phyloP scores from a whole-genome alignment of 306 rosid species.

The Castanea crenata region DNA sequence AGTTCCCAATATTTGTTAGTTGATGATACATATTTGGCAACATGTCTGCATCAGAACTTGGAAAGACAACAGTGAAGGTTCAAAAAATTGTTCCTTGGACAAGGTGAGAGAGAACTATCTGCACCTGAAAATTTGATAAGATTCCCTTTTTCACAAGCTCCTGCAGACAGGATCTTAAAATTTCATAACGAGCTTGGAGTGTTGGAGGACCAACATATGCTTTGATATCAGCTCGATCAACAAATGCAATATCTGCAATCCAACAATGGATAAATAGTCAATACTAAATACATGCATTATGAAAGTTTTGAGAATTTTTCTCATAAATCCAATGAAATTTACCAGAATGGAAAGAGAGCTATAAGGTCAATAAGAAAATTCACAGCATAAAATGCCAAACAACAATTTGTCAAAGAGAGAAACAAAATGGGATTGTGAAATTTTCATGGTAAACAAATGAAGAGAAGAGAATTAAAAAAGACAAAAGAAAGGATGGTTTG shows the following conservation, averaged over 20 bases:
- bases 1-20: slow-evolving; percentile 26
- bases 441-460: background rate
- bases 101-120: slow-evolving; percentile 15
- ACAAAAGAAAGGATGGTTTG: background rate
- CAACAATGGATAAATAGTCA: slow-evolving; percentile 11
- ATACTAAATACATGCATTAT: background rate
- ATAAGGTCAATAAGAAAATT: background rate
- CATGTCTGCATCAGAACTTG: slow-evolving; percentile 3
- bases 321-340: background rate
- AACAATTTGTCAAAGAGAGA: background rate
- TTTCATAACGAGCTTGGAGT: slow-evolving; percentile 91
- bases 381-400: background rate
- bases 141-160: slow-evolving; percentile 75
- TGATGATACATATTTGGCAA: slow-evolving; percentile 19
- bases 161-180: slow-evolving; percentile 78
- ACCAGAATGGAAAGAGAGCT: background rate
- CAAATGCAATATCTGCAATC: slow-evolving; percentile 89
- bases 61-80: background rate
- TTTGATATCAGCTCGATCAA: slow-evolving; percentile 96
- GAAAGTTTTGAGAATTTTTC: background rate
- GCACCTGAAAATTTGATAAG: slow-evolving; percentile 60
- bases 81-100: slow-evolving; percentile 1
- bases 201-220: slow-evolving; percentile 99
- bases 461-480: background rate
- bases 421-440: background rate